A percentile compares a stretch with the other conserved stretches of the same genome.
These are phyloP conservation scores for Berkeleyomyces basicola DNA, from an alignment of 2,329 filamentous ascomycete genomes.

Conservation along the genomic window DNA sequence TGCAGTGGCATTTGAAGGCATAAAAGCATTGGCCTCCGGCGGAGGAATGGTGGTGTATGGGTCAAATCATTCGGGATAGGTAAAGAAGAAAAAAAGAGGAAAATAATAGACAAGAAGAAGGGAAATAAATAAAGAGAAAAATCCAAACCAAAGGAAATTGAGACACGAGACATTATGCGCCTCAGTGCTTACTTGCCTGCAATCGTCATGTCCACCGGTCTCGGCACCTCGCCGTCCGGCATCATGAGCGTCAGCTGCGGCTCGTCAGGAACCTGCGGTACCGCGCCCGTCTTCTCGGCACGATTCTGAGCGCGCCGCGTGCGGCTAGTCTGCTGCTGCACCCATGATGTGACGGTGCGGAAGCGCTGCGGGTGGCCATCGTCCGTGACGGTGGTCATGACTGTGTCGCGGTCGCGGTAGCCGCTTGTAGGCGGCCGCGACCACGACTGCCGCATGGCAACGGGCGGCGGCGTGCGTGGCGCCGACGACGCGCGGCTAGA, in stretches of 20 bases:
- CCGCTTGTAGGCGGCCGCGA: constrained; percentile 12
- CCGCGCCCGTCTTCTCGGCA: constrained; percentile 17
- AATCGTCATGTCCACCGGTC: constrained; percentile 22
- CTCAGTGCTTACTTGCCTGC: background rate
- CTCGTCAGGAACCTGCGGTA: constrained; percentile 28
- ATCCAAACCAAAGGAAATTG: background rate
- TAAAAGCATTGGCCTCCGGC: background rate
- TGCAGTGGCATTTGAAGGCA: background rate
- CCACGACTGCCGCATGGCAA: constrained; percentile 9
- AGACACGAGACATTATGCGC: background rate
- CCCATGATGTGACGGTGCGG: constrained; percentile 44
- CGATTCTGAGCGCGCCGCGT: constrained; percentile 31
- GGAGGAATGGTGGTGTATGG: background rate
- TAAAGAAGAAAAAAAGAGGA: background rate
- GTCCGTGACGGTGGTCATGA: constrained; percentile 36
- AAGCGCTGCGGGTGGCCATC: constrained; percentile 36
- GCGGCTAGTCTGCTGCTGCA: constrained; percentile 43
- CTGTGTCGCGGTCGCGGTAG: constrained; percentile 27
- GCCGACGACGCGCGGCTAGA: background rate
- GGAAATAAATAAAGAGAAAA: background rate
- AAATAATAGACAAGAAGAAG: background rate
- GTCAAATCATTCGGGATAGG: background rate
- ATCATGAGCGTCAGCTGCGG: constrained; percentile 34
- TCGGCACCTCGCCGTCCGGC: constrained; percentile 31
- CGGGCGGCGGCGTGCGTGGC: constrained; percentile 1